Base-by-base conservation (phyloP, 2,329 filamentous ascomycete genomes). In the Xylogone sp. region DNA sequence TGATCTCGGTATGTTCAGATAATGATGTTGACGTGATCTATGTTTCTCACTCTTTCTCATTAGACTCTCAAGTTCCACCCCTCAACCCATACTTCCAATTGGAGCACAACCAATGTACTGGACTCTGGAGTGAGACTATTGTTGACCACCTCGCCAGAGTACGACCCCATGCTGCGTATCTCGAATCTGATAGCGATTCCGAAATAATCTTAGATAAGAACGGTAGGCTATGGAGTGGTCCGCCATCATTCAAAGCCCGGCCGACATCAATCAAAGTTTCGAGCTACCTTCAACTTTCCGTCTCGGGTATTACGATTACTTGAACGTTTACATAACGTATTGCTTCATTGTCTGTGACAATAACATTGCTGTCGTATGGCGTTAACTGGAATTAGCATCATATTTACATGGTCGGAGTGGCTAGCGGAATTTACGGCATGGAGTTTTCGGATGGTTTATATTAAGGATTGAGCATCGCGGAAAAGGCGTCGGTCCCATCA, bases 81-180 rank as follows among this genome's bases (percentile, higher is more conserved):
- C 70, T 90, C 3, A 90, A 90, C 59, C 87, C 87, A 0, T 89
- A 85, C 62, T 91, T 90, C 64, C 71, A 86, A 51, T 69, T 90
- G 42, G 71, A 76, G 29, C 73, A 82, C 45, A 78, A 79, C 34
- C 69, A 74, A 60, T 87, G 83, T 59, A 83, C 81, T 1, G 87
- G 87, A 4, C 77, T 91, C 2, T 91, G 87, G 87, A 90, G 83
- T 63, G 80, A 86, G 8, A 66, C 71, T 7, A 89, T 90, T 44
- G 70, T 90, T 9, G 71, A 77, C 21, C 76, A 81, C 52, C 75
- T 91, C 49, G 73, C 75, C 27, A 71, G 74, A 34, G 76, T 80
- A 12, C 78, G 86, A 5, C 85, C 86, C 0, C 66, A 71, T 1
- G 77, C 78, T 3, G 69, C 71, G 1, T 90, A 85, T 60, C 72